These are phyloP conservation scores for Candida mattraensis DNA, from an alignment of 805 yeast genomes.

Conservation along the genomic window DNA sequence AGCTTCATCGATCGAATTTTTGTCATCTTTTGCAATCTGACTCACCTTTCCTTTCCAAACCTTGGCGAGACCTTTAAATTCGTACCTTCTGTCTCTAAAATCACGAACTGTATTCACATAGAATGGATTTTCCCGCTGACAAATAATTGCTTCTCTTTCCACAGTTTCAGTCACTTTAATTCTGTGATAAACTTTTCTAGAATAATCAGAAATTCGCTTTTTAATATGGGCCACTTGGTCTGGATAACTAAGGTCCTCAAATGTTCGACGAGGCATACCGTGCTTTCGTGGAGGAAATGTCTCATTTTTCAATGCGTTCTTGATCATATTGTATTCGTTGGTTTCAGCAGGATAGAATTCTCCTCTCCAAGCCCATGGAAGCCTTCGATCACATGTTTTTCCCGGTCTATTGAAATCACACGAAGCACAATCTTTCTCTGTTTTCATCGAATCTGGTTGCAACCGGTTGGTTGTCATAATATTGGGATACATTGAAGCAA, in stretches of 20 bases:
- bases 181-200: constrained; percentile 81
- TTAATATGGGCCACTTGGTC: constrained; percentile 79
- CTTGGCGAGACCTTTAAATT: constrained; percentile 89
- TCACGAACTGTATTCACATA: constrained; percentile 92
- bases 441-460: constrained; percentile 97
- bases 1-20: constrained; percentile 79
- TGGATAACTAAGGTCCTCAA: constrained; percentile 71
- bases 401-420: constrained; percentile 98
- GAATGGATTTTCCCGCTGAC: constrained; percentile 97
- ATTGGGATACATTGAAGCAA: constrained; percentile 98
- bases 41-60: constrained; percentile 86
- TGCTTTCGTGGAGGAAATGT: constrained; percentile 63
- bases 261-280: constrained; percentile 57
- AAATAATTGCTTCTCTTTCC: constrained; percentile 88
- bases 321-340: constrained; percentile 89
- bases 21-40: constrained; percentile 52
- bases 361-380: constrained; percentile 99
- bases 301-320: constrained; percentile 78
- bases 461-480: constrained; percentile 96
- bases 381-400: constrained; percentile 83
- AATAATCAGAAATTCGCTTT: constrained; percentile 78
- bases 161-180: constrained; percentile 79
- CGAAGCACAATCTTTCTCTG: constrained; percentile 93
- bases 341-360: constrained; percentile 88
- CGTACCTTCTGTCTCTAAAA: constrained; percentile 94